Percentiles rank a stretch among this genome's conserved stretches.
phyloP scores from a whole-genome alignment of 371 early-diverging fungal genomes.

The Syncephalis plumigaleata region DNA sequence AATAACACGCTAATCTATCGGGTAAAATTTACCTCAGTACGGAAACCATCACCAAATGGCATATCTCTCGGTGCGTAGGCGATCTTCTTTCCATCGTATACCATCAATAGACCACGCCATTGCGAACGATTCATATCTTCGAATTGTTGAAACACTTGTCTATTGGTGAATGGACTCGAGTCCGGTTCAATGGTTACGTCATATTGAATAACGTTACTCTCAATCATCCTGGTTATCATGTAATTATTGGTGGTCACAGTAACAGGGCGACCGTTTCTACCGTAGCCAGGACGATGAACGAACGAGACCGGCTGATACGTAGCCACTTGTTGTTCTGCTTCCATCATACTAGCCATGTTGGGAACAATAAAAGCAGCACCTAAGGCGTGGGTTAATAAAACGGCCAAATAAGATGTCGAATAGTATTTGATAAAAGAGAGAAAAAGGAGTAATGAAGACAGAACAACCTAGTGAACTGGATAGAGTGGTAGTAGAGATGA shows the following conservation, averaged over 20 bases:
- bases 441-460: no score
- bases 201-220: slow-evolving; percentile 13
- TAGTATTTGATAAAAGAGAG: no score
- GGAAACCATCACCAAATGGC: slow-evolving; percentile 13
- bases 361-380: no score
- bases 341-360: no score
- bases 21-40: slow-evolving; percentile 1
- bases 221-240: slow-evolving; percentile 10
- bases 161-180: slow-evolving; percentile 21
- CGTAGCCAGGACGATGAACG: slow-evolving; percentile 7
- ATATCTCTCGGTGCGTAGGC: slow-evolving; percentile 27
- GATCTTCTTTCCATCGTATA: slow-evolving; percentile 34
- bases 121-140: slow-evolving; percentile 12
- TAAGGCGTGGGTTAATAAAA: no score
- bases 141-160: slow-evolving; percentile 25
- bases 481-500: no score
- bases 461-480: no score
- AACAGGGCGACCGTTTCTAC: slow-evolving; percentile 6
- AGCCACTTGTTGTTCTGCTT: no score
- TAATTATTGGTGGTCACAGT: slow-evolving; percentile 14
- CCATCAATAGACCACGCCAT: slow-evolving; percentile 9
- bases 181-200: slow-evolving; percentile 18
- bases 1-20: neutral
- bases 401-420: no score
- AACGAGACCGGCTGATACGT: no score